phyloP scores from a whole-genome alignment of 306 rosid genomes.

The Begonia peltatifolia region DNA sequence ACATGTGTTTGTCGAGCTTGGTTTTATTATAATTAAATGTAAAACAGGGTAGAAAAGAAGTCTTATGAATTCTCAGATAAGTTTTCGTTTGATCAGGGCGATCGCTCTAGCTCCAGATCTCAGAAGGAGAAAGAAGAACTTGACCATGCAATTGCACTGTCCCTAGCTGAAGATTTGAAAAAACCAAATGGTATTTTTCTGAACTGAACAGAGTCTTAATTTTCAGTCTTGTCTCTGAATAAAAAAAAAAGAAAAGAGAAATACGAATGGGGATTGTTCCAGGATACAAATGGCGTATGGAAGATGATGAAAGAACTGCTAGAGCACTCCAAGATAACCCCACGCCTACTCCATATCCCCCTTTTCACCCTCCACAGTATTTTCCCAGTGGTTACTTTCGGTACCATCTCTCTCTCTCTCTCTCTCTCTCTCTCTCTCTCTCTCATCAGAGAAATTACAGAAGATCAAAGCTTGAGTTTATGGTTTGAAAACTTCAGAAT shows the following conservation, averaged over 20 bases:
- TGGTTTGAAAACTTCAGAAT: conserved; percentile 23
- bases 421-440: background rate
- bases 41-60: too few relatives aligned
- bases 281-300: conserved; percentile 9
- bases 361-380: background rate
- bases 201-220: too few relatives aligned
- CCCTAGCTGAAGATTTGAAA: conserved; percentile 58
- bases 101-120: conserved; percentile 41
- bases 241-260: too few relatives aligned
- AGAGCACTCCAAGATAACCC: background rate
- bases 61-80: too few relatives aligned
- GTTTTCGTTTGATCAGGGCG: conserved; percentile 38
- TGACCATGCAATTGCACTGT: conserved; percentile 56
- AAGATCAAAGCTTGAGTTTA: too few relatives aligned
- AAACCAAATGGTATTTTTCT: conserved; percentile 27
- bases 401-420: background rate
- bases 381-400: background rate
- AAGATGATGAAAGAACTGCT: background rate
- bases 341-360: background rate
- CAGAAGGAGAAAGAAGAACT: conserved; percentile 68
- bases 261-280: background rate
- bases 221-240: too few relatives aligned
- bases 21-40: too few relatives aligned
- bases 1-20: too few relatives aligned
- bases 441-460: too few relatives aligned